Evolutionary conservation across 768 basidiomycete species (phyloP).

Genomic region (Fomitopsis pulvina): DNA sequence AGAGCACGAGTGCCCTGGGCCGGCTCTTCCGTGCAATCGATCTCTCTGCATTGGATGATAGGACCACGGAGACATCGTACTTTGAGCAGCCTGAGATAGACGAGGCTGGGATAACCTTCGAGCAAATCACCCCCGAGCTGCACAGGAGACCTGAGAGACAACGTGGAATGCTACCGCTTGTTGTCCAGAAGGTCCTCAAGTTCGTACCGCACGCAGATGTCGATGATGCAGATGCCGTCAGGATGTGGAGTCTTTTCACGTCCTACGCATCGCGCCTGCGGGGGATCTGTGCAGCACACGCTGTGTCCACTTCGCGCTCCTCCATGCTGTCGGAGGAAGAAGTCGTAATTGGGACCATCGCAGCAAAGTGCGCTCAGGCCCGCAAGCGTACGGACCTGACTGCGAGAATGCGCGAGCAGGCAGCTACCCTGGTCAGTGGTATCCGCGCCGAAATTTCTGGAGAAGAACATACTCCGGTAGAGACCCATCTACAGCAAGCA

Average conservation of each 20-base stretch:
- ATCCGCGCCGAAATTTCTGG: slow-evolving; percentile 45
- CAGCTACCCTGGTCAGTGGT: slow-evolving; percentile 42
- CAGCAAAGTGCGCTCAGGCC: slow-evolving; percentile 56
- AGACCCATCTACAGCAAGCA: slow-evolving; percentile 37
- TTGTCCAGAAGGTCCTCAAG: slow-evolving; percentile 17
- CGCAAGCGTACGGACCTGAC: slow-evolving; percentile 47
- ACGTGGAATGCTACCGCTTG: slow-evolving; percentile 7
- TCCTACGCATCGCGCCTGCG: slow-evolving; percentile 41
- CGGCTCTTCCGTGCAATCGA: slow-evolving; percentile 55
- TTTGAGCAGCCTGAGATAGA: slow-evolving; percentile 15
- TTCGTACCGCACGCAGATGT: not conserved
- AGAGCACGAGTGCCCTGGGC: slow-evolving; percentile 51
- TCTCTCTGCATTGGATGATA: slow-evolving; percentile 32
- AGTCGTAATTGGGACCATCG: slow-evolving; percentile 58
- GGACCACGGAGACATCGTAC: slow-evolving; percentile 9
- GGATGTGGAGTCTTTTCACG: slow-evolving; percentile 19
- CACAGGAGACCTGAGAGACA: not conserved
- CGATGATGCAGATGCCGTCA: slow-evolving; percentile 4
- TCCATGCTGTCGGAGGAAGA: slow-evolving; percentile 55
- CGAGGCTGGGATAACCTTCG: slow-evolving; percentile 17
- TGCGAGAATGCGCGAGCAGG: slow-evolving; percentile 48
- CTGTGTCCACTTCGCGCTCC: slow-evolving; percentile 33
- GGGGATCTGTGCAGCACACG: slow-evolving; percentile 41
- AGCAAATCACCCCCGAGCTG: slow-evolving; percentile 22
- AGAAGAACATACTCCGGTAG: slow-evolving; percentile 33